Evolutionary conservation across 1,284 basidiomycete species (phyloP).

Genomic region (Papiliotrema terrestris): DNA sequence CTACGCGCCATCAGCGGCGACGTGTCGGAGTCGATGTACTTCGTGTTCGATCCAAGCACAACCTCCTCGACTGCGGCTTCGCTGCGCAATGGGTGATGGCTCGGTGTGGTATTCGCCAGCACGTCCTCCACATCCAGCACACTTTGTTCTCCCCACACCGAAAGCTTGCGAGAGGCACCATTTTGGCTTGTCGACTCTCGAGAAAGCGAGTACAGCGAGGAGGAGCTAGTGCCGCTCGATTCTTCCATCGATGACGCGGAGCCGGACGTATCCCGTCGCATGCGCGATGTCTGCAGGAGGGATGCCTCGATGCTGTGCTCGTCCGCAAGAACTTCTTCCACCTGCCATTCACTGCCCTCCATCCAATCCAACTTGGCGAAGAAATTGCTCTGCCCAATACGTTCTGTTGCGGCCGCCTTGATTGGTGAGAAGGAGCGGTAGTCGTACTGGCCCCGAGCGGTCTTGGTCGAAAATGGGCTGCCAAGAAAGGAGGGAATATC

Average conservation of each 20-base stretch:
- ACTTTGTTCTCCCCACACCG: conserved; percentile 24
- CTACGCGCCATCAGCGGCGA: not conserved
- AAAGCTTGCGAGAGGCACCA: conserved; percentile 18
- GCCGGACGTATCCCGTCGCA: conserved; percentile 20
- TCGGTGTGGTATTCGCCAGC: conserved; percentile 14
- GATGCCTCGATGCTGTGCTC: not conserved
- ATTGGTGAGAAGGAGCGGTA: conserved; percentile 10
- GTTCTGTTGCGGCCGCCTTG: conserved; percentile 9
- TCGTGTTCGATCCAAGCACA: too few species aligned
- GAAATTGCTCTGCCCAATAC: conserved; percentile 4
- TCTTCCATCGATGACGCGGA: conserved; percentile 35
- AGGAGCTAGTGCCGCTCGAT: conserved; percentile 31
- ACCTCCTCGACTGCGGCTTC: not conserved
- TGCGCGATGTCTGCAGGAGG: not conserved
- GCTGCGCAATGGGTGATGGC: conserved; percentile 15
- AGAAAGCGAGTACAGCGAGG: conserved; percentile 26
- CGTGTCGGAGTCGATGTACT: not conserved
- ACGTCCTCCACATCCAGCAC: conserved; percentile 16
- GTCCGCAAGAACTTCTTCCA: conserved; percentile 6
- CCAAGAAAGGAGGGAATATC: conserved; percentile 35
- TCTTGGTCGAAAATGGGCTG: conserved; percentile 34
- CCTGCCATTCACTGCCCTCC: conserved; percentile 24
- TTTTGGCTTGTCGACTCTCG: conserved; percentile 23
- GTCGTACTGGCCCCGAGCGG: conserved; percentile 15
- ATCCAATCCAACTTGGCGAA: conserved; percentile 16